Evolutionary conservation across 2,329 filamentous ascomycete species (phyloP), one percentile per base, ranked within the genome.

Genomic region (Eutypa lata): DNA sequence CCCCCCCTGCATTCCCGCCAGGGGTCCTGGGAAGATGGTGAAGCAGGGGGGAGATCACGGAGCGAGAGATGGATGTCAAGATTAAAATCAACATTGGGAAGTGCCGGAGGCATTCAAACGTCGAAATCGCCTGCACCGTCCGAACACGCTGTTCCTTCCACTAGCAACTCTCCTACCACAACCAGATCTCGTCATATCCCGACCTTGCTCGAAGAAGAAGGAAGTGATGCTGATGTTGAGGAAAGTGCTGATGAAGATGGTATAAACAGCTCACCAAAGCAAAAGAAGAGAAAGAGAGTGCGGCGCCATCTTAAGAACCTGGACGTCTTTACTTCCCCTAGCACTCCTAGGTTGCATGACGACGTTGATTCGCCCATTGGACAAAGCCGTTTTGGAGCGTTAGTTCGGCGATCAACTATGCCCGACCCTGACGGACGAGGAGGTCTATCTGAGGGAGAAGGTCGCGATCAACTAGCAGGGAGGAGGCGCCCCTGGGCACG

Each of bases 211-310:
- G 71, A 76, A 43, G 74, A 81, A 54, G 80, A 79, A 56, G 84
- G 83, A 19, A 89, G 85, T 67, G 90, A 92, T 68, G 84, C 88
- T 1, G 90, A 94, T 68, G 90, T 87, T 1, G 92, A 96, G 67
- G 90, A 94, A 66, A 96, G 91, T 44, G 89, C 86, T 0, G 90
- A 91, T 49, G 92, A 96, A 65, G 80, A n/a, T 73, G 73, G 18
- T 63, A 71, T n/a, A 66, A 73, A 14, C 74, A 57, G 76, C 49
- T 64, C 71, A 26, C 62, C 70, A 2, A 81, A 80, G 56, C 76
- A 76, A 31, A 89, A 82, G 70, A 86, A 80, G 69, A 86, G 85
- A 69, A 81, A 83, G 58, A 84, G 82, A 65, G 85, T 78, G 61
- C 79, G 81, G 55, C 81, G 76, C 37, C 78, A 78, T 67, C 70